These are phyloP conservation scores for Botrytis tulipae DNA, from an alignment of 2,329 filamentous ascomycete genomes.

Conservation along the genomic window DNA sequence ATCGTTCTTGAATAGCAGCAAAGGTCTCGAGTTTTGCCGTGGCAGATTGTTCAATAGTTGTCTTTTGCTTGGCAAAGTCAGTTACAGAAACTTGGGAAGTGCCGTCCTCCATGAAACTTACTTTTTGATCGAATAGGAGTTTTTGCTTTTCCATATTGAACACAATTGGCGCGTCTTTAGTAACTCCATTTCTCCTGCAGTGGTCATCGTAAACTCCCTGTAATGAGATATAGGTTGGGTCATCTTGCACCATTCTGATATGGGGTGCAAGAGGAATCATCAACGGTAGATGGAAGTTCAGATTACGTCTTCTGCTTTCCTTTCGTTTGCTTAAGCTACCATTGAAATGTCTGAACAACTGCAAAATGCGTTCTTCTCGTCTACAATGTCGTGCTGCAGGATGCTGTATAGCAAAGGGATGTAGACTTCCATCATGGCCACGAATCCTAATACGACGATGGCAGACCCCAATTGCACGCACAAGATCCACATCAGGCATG, in stretches of 20 bases:
- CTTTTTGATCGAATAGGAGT: slow-evolving; percentile 62
- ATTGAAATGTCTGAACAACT: slow-evolving; percentile 97
- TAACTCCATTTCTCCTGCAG: slow-evolving; percentile 80
- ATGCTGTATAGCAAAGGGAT: slow-evolving; percentile 94
- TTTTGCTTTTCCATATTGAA: slow-evolving; percentile 95
- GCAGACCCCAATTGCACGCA: slow-evolving; percentile 85
- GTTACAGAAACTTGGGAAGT: slow-evolving; percentile 20
- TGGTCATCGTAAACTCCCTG: slow-evolving; percentile 97
- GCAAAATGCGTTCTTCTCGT: slow-evolving; percentile 89
- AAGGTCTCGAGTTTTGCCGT: slow-evolving; percentile 87
- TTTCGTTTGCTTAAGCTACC: slow-evolving; percentile 88
- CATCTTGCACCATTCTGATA: slow-evolving; percentile 93
- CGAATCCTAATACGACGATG: slow-evolving; percentile 93
- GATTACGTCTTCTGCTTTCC: slow-evolving; percentile 86
- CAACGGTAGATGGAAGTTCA: slow-evolving; percentile 93
- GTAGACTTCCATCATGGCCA: slow-evolving; percentile 95
- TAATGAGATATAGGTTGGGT: slow-evolving; percentile 88
- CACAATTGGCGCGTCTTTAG: slow-evolving; percentile 92
- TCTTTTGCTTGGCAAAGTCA: slow-evolving; percentile 52
- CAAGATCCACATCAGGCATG: slow-evolving; percentile 88
- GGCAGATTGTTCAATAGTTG: slow-evolving; percentile 61
- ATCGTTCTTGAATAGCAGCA: slow-evolving; percentile 89
- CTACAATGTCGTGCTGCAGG: slow-evolving; percentile 89
- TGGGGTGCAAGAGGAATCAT: slow-evolving; percentile 95
- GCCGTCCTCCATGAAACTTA: slow-evolving; percentile 22